phyloP scores from a whole-genome alignment of 2,329 filamentous ascomycete genomes.

The Phoma sp. region DNA sequence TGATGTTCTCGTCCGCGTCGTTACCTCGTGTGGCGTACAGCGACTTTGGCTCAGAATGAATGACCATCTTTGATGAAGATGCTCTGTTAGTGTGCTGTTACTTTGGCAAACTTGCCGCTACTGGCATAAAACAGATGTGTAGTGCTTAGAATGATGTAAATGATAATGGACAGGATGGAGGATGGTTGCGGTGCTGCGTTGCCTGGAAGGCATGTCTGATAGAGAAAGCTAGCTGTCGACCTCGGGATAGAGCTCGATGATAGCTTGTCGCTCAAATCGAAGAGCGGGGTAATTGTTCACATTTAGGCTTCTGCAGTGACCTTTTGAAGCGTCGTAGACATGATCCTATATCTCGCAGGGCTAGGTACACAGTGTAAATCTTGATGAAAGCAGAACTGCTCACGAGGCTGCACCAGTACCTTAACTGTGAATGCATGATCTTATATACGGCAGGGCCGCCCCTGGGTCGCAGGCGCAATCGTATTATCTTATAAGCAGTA shows the following conservation, averaged over 20 bases:
- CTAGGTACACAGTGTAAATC: not conserved
- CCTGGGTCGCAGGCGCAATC: not conserved
- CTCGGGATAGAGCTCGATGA: slow-evolving; percentile 11
- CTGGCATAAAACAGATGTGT: not conserved
- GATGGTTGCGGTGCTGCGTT: not conserved
- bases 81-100: not conserved
- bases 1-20: slow-evolving; percentile 33
- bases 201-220: not conserved
- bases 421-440: not conserved
- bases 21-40: slow-evolving; percentile 26
- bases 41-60: slow-evolving; percentile 29
- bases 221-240: slow-evolving; percentile 9
- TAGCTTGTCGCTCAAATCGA: not conserved
- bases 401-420: not conserved
- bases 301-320: not conserved
- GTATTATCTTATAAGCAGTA: not conserved
- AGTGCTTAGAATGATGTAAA: not conserved
- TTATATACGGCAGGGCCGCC: not conserved
- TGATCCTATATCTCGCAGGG: not conserved
- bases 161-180: not conserved
- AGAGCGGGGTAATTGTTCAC: slow-evolving; percentile 11
- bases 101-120: not conserved
- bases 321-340: not conserved
- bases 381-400: not conserved
- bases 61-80: slow-evolving; percentile 17